These are phyloP conservation scores for Discostella pseudostelligera DNA, from an alignment of 108 stramenopile genomes.

Conservation along the genomic window DNA sequence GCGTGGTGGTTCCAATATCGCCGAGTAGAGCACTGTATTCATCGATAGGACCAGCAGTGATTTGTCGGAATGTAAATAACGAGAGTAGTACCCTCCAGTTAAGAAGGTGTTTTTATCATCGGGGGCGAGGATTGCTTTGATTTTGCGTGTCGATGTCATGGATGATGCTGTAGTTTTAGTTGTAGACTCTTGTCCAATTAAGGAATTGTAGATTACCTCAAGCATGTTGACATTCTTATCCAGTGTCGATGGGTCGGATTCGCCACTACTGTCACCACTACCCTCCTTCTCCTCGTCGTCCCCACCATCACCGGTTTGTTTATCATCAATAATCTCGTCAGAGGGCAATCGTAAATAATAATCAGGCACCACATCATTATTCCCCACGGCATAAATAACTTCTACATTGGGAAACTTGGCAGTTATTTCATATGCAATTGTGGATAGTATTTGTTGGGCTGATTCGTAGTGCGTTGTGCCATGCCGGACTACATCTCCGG, in stretches of 20 bases:
- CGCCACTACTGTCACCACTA: background rate
- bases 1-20: constrained; percentile 30
- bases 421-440: background rate
- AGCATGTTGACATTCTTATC: constrained; percentile 32
- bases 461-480: constrained; percentile 24
- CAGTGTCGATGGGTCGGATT: constrained; percentile 4
- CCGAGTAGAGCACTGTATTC: constrained; percentile 65
- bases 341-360: constrained; percentile 56
- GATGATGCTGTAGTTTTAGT: background rate
- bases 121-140: constrained; percentile 32
- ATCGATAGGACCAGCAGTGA: constrained; percentile 51
- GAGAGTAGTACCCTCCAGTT: constrained; percentile 60
- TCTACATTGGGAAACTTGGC: constrained; percentile 22
- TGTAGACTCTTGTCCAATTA: background rate
- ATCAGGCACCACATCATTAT: constrained; percentile 76
- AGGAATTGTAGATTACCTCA: constrained; percentile 29
- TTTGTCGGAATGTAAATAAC: constrained; percentile 38
- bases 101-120: constrained; percentile 47
- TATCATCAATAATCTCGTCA: too few species aligned
- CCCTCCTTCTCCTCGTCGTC: constrained; percentile 3
- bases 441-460: constrained; percentile 1
- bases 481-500: constrained; percentile 57
- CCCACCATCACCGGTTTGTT: background rate
- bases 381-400: constrained; percentile 58
- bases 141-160: constrained; percentile 10